Base-by-base conservation (phyloP, 805 yeast species). In the Candida maesae region DNA sequence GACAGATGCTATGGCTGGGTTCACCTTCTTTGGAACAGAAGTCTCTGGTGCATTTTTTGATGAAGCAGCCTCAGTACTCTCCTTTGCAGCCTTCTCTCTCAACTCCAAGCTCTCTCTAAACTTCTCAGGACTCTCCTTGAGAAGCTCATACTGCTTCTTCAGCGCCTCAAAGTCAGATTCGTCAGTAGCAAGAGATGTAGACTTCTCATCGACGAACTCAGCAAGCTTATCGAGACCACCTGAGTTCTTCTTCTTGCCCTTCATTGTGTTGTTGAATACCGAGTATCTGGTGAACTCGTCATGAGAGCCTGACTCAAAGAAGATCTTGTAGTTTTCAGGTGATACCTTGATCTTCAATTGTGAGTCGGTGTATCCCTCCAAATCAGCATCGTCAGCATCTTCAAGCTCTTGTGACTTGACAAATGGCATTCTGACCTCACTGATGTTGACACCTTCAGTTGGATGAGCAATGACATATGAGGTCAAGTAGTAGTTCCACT, bases 381-480 rank as follows among this genome's bases (percentile, higher is more conserved):
- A 66, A 25, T 64, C 72, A 46, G 65, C 67, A 14, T 76, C 83
- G 39, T 72, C 78, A 33, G 35, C 44, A 69, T 80, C 51, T 12
- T 53, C 58, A n/a, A 51, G 15, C 3, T 48, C 51, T 10, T 76
- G 73, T 5, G 75, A 60, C 51, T 79, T 82, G 50, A 86, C 67
- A 63, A 91, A 84, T 19, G 98, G 98, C 62, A 87, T 70, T 47
- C 76, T 74, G 41, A 93, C 74, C 50, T 79, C 79, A 32, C 84
- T 79, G 15, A 86, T 78, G 14, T 88, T 81, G 14, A 93, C 84
- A 23, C 98, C 98, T 63, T 93, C 99, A 2, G 99, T 93, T 28
- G 99, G 98, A 55, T 88, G 95, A 3, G 95, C 84, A 85, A 93
- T 84, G 32, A 90, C 77, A 61, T 84, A 93, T 32, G 95, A 85